Percentiles rank a stretch among this genome's conserved stretches.
Evolutionary conservation across 768 basidiomycete species (phyloP).

Genomic region (Boletales sp.): DNA sequence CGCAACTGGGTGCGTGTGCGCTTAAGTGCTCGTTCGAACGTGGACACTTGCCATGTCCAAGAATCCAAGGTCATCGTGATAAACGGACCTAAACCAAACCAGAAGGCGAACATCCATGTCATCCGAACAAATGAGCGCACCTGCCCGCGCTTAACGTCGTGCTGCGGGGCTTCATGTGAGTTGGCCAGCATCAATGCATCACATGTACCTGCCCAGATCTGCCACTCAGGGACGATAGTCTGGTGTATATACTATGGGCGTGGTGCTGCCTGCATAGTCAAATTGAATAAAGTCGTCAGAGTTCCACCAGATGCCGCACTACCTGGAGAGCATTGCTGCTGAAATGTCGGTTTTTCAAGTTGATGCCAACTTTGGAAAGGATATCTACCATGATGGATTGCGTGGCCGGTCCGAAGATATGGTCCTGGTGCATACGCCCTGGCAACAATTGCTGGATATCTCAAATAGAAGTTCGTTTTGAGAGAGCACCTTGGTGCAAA

Average conservation of each 20-base stretch:
- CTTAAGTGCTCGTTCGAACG: conserved; percentile 42
- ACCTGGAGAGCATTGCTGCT: conserved; percentile 4
- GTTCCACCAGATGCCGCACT: conserved; percentile 35
- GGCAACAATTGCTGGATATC: too few relatives aligned
- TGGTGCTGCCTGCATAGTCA: conserved; percentile 36
- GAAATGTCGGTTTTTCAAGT: neutral
- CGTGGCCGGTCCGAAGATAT: neutral
- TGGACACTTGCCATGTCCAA: conserved; percentile 36
- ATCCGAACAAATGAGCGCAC: conserved; percentile 4
- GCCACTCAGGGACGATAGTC: conserved; percentile 35
- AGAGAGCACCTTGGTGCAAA: too few relatives aligned
- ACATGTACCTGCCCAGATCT: conserved; percentile 50
- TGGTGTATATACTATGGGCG: conserved; percentile 36
- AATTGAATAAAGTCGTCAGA: conserved; percentile 37
- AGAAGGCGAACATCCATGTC: neutral
- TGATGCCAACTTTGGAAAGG: too few relatives aligned
- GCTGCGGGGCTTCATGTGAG: conserved; percentile 44
- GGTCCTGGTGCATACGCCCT: neutral
- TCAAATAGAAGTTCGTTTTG: too few relatives aligned
- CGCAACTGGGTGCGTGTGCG: conserved; percentile 45
- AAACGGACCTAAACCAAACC: conserved; percentile 37
- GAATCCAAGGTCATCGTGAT: conserved; percentile 35
- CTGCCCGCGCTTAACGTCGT: conserved; percentile 41
- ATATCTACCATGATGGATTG: conserved; percentile 9
- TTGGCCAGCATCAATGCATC: conserved; percentile 36